A percentile compares a stretch with the other conserved stretches of the same genome.
phyloP scores from a whole-genome alignment of 805 yeast genomes.

The Yarrowia divulgata region DNA sequence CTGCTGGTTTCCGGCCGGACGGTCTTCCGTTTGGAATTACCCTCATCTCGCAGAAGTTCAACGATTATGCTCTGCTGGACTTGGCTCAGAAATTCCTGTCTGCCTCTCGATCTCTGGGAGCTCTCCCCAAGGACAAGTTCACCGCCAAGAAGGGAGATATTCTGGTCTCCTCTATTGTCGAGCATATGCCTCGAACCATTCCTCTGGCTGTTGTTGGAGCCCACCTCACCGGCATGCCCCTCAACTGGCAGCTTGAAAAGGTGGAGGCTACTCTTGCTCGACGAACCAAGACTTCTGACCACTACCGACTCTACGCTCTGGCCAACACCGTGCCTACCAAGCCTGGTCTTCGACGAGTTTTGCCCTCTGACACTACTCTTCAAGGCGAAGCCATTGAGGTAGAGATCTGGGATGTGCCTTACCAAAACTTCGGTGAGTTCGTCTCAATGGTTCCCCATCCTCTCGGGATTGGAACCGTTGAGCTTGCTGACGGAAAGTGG shows the following conservation, averaged over 20 bases:
- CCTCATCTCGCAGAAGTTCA: constrained; percentile 77
- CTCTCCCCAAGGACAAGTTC: constrained; percentile 51
- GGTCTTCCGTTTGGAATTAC: constrained; percentile 93
- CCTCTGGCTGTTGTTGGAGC: constrained; percentile 96
- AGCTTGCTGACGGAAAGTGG: constrained; percentile 78
- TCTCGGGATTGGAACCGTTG: constrained; percentile 92
- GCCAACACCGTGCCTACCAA: constrained; percentile 73
- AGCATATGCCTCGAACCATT: constrained; percentile 55
- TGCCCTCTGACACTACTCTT: constrained; percentile 43
- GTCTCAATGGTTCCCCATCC: constrained; percentile 93
- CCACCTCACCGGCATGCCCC: constrained; percentile 83
- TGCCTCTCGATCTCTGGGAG: constrained; percentile 65
- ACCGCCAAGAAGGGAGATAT: constrained; percentile 55
- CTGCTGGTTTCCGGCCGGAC: constrained; percentile 86
- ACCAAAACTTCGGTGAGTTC: constrained; percentile 78
- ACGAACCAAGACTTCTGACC: constrained; percentile 70
- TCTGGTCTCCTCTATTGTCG: constrained; percentile 55
- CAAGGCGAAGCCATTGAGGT: constrained; percentile 69
- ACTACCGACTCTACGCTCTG: constrained; percentile 81
- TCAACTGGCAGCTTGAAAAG: constrained; percentile 92
- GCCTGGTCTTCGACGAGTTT: constrained; percentile 85
- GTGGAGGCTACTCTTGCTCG: constrained; percentile 76
- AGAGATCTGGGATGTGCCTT: constrained; percentile 86
- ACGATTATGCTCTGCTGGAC: constrained; percentile 87
- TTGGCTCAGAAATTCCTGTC: constrained; percentile 74